These are phyloP conservation scores for Cryphonectria nitschkei DNA, from an alignment of 2,329 filamentous ascomycete species.

Conservation along the genomic window DNA sequence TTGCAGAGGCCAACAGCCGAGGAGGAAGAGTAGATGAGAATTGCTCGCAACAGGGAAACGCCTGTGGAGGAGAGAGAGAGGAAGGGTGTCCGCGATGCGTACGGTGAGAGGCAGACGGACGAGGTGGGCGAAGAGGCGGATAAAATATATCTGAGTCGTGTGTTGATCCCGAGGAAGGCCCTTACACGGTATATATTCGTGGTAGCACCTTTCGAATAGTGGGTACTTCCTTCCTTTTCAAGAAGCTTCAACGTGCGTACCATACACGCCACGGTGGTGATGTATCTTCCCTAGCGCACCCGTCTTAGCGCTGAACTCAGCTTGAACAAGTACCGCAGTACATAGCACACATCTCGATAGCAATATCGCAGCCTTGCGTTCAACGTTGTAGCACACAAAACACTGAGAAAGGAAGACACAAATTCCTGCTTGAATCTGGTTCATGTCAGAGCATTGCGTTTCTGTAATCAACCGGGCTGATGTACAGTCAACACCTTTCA, in stretches of 20 bases:
- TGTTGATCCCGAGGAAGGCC: neutral
- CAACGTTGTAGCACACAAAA: neutral
- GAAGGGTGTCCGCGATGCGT: neutral
- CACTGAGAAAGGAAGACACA: neutral
- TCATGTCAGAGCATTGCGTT: neutral
- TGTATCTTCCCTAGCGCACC: neutral
- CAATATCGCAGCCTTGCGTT: neutral
- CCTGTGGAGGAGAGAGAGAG: neutral
- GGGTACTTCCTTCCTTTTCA: neutral
- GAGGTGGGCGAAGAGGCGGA: constrained; percentile 12
- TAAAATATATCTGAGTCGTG: constrained; percentile 21
- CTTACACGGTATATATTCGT: neutral
- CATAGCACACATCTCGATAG: neutral
- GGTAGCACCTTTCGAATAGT: neutral
- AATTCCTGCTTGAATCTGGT: neutral
- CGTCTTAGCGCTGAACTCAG: neutral
- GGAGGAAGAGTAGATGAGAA: neutral
- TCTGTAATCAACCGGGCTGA: neutral
- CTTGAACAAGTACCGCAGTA: neutral
- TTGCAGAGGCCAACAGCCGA: neutral
- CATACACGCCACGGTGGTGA: neutral
- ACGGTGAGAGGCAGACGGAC: neutral
- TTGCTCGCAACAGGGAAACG: neutral
- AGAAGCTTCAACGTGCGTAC: neutral
- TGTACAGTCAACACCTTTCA: neutral